Base-by-base conservation (phyloP, 306 rosid genomes). In the Inga leiocalycina region DNA sequence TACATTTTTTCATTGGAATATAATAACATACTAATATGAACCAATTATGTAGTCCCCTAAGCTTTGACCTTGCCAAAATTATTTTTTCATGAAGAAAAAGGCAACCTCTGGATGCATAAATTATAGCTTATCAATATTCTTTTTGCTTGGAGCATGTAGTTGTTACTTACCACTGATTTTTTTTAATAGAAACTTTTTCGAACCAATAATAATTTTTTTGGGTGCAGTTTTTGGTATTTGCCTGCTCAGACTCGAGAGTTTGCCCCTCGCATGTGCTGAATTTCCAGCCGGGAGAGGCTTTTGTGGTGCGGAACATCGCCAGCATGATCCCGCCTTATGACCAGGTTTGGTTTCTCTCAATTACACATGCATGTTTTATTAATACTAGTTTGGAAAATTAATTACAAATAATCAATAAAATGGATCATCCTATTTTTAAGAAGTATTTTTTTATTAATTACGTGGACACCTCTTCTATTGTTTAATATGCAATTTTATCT, bases 201-300 rank as follows among this genome's bases (percentile, higher is more conserved):
- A 59, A 59, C 66, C 10, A 22, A 59, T 10, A 10, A 59, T 59
- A 8, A 19, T 57, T 3, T n/a, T 8, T 10, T 3, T 59, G 4
- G 32, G 17, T 84, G 93, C 94, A 96, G 99, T 96, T 94, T 84
- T 30, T 96, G 93, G 97, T 96, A 41, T 96, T 96, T 89, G 99
- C 99, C 20, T 96, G 99, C 88, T 96, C 99, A 27, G 99, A 96
- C 84, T 93, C 98, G 0, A 89, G 99, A 83, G 99, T 96, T 17
- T 96, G 98, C 82, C 99, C 99, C 4, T 96, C 99, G 1, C 99
- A 94, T 76, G 70, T 96, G 78, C 88, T 96, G 84, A 77, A 96
- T 88, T 96, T 94, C 79, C 97, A 96, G 86, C 99, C 99, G 0
- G 99, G 99, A 4, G 99, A 96, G 84, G 99, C 99, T 17, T 96